These are phyloP conservation scores for Saccharomyces hybrid DNA, from an alignment of 1,139 yeast genomes.

Conservation along the genomic window DNA sequence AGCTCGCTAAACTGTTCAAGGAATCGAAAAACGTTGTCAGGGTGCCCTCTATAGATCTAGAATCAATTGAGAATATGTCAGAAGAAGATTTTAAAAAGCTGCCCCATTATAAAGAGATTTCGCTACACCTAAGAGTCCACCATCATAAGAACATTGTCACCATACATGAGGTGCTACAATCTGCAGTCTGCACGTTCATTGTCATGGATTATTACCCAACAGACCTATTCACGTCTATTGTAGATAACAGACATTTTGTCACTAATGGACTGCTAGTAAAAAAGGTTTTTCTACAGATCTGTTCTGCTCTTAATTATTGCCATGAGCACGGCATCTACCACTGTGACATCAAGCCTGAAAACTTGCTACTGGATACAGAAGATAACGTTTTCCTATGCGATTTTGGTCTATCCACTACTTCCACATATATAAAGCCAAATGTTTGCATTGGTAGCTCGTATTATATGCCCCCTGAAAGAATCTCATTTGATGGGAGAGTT, in stretches of 20 bases:
- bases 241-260: constrained; percentile 45
- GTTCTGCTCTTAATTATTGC: constrained; percentile 68
- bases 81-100: constrained; percentile 20
- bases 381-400: constrained; percentile 63
- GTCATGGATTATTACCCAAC: constrained; percentile 80
- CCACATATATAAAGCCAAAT: constrained; percentile 54
- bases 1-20: constrained; percentile 27
- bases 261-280: constrained; percentile 43
- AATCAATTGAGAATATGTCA: constrained; percentile 20
- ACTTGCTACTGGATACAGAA: constrained; percentile 60
- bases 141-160: constrained; percentile 69
- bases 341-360: constrained; percentile 91
- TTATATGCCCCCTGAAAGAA: constrained; percentile 90
- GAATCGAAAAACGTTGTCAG: constrained; percentile 22
- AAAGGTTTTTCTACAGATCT: constrained; percentile 64
- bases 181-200: constrained; percentile 52
- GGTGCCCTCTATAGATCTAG: constrained; percentile 26
- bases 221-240: constrained; percentile 75
- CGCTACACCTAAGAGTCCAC: constrained; percentile 67
- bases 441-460: constrained; percentile 83
- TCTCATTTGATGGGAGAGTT: constrained; percentile 32
- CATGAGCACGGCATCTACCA: constrained; percentile 65
- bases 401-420: constrained; percentile 74
- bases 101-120: constrained; percentile 50
- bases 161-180: constrained; percentile 61